Evolutionary conservation across 352 stramenopile genomes (phyloP), one percentile per base, ranked within the genome.

Genomic region (Phytophthora sp.): DNA sequence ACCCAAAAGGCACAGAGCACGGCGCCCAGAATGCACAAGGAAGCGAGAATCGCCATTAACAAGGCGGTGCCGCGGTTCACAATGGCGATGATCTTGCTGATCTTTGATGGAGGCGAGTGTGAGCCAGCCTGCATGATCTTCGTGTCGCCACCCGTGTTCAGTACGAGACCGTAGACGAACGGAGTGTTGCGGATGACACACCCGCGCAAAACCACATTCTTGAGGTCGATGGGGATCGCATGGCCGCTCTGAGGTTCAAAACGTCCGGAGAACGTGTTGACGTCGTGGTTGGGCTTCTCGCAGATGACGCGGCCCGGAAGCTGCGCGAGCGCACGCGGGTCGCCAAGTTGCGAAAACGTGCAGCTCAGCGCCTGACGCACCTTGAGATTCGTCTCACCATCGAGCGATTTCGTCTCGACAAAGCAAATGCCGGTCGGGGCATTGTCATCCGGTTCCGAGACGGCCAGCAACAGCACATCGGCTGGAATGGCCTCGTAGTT

Each of bases 301-400:
- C 71, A 92, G 27, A 89, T 76, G 16, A 97, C 78, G 3, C 73
- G 71, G 3, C 84, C 88, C 7, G 80, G 83, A 38, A 96, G 57
- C 16, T 93, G 74, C 3, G 75, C 86, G 11, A 95, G 69, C 2
- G 76, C 80, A 8, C 69, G 76, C 0, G 87, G 85, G 52, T 95
- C 86, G 23, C 73, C 83, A 1, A 95, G 74, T 63, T 95, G 87
- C 18, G 85, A 92, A 63, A 92, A 95, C 5, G 86, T 94, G 42
- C 88, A 96, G 44, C 74, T 80, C 9, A 95, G 73, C 3, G 84
- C 87, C 51, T 95, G 85, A 7, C 88, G 86, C 23, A 96, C 79
- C 56, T 96, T 96, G 36, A 95, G 67, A 58, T 96, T 95, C 30
- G 88, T 96, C 63, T 96, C 88, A 12, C 88, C 88, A 39, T 96